Evolutionary conservation across 2,329 filamentous ascomycete genomes (phyloP), one percentile per base, ranked within the genome.

Genomic region (Aspergillus novoparasiticus): DNA sequence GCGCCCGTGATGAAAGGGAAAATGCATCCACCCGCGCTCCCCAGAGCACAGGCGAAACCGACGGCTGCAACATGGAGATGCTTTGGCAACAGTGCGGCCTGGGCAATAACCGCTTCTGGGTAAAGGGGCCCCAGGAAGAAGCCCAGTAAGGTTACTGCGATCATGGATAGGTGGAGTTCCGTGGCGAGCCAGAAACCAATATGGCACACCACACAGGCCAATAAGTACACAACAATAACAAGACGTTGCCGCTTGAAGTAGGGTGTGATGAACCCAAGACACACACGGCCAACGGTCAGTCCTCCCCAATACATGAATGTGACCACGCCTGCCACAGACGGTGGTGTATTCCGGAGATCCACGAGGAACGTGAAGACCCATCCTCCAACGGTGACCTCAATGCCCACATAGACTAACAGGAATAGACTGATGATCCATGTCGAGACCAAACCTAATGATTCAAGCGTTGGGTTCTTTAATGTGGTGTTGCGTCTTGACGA

Each of bases 291-390:
- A 0, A 92, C 73, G 0, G 91, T 93, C 67, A 94, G 82, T 0
- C 92, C 92, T 39, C 91, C 84, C 92, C 92, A 95, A 79, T 93
- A 94, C 0, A 89, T 87, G 0, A 90, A 93, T 1, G 87, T 88
- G 0, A 86, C 86, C 76, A 93, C 85, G 3, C 91, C 91, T 19
- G 46, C 46, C 11, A 30, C 11, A 30, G 14, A 50, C 2, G 26
- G 16, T 21, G 82, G 84, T 6, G 88, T 90, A 46, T 89, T 77
- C 16, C 93, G 86, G 30, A 93, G 88, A 28, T 86, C 82, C 10
- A 93, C 87, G 91, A 96, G 95, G 75, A 96, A 95, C 1, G 89
- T 89, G 59, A 92, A 89, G 67, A 96, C 89, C 91, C 91, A 94
- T 21, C 91, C 92, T n/a, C 89, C 89, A 3, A 93, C 80, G 1